These are phyloP conservation scores for Sphagnum fallax DNA, from an alignment of 228 moss, liverwort and hornwort species.

Conservation along the genomic window DNA sequence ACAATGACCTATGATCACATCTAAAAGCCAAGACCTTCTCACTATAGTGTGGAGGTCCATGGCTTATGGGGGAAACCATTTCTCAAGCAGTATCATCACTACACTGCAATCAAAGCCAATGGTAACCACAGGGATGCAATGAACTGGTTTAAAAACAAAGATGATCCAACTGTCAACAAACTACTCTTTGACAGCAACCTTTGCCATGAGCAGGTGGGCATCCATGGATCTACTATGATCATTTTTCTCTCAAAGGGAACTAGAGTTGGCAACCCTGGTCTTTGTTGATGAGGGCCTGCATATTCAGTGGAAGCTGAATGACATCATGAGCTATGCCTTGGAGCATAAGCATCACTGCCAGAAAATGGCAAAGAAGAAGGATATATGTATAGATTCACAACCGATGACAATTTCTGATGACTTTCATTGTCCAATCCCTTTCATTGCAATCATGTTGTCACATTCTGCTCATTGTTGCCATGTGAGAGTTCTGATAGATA, in stretches of 20 bases:
- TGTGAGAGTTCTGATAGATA: too few species aligned
- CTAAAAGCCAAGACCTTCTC: too few species aligned
- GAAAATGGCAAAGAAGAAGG: background rate
- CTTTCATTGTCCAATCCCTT: background rate
- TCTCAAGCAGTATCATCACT: background rate
- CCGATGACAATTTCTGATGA: background rate
- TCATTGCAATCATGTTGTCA: too few species aligned
- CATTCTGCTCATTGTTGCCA: too few species aligned
- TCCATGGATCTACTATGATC: background rate
- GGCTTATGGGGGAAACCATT: background rate
- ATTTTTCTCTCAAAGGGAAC: background rate
- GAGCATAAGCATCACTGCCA: background rate
- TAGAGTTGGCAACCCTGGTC: background rate
- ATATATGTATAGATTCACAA: background rate
- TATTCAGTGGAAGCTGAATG: background rate
- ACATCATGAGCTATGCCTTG: background rate
- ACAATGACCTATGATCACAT: too few species aligned
- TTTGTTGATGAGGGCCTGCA: background rate
- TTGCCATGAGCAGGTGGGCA: background rate
- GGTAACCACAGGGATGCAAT: background rate
- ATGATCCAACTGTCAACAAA: background rate
- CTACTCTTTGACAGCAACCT: background rate
- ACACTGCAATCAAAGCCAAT: background rate
- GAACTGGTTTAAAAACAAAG: background rate
- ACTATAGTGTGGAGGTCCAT: too few species aligned